A percentile compares a stretch with the other conserved stretches of the same genome.
Conservation (phyloP, 2,329 filamentous ascomycete genomes). For the Arachnomyces sp. region DNA sequence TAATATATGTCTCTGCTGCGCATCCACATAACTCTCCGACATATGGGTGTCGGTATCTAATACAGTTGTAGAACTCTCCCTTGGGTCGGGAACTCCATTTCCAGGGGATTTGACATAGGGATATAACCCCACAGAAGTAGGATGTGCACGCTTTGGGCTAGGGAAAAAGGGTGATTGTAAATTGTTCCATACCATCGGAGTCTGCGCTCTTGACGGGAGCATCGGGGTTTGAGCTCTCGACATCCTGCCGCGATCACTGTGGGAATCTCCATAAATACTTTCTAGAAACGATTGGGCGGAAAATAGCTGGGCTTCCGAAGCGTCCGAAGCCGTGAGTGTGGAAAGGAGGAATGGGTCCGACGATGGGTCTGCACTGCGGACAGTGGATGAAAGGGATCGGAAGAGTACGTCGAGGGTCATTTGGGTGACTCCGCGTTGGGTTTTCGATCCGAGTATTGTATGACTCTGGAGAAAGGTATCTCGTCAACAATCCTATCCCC, state of each 20-base stretch:
- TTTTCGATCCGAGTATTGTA: conserved; percentile 83
- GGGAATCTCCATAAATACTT: conserved; percentile 59
- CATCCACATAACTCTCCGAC: conserved; percentile 1
- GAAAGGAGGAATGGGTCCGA: conserved; percentile 56
- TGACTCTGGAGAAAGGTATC: conserved; percentile 59
- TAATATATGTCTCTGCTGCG: conserved; percentile 3
- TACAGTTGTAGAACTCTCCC: not conserved
- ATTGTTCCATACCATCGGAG: conserved; percentile 36
- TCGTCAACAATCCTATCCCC: conserved; percentile 7
- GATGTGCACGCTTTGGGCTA: conserved; percentile 14
- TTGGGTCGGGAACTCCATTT: conserved; percentile 7
- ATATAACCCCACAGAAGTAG: conserved; percentile 13
- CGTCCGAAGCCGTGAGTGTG: conserved; percentile 67
- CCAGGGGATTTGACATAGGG: conserved; percentile 8
- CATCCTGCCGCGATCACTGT: conserved; percentile 48
- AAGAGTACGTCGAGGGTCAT: conserved; percentile 86
- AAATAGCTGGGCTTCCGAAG: conserved; percentile 70
- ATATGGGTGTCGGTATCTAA: not conserved
- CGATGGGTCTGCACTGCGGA: conserved; percentile 51
- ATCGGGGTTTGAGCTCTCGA: conserved; percentile 63
- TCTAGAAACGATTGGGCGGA: conserved; percentile 72
- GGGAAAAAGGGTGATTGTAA: conserved; percentile 20
- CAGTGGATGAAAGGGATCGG: conserved; percentile 63
- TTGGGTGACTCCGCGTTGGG: conserved; percentile 82
- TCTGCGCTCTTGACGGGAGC: conserved; percentile 41